phyloP scores from a whole-genome alignment of 1,284 basidiomycete species.

The Coniferiporia weirii region DNA sequence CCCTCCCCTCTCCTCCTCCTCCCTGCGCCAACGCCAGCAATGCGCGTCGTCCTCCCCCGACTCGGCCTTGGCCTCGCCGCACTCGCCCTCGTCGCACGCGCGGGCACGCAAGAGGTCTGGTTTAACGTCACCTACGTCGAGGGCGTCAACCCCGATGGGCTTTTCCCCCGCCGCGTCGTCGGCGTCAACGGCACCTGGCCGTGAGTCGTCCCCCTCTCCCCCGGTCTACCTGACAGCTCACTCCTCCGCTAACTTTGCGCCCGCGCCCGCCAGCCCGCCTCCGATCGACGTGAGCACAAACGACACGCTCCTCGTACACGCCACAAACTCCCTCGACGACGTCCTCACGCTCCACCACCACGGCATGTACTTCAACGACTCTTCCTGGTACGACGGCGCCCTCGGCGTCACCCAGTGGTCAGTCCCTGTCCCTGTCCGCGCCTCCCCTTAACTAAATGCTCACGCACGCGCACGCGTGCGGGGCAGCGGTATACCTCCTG shows the following conservation, averaged over 20 bases:
- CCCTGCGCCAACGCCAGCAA: neutral
- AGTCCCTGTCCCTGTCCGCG: slow-evolving; percentile 14
- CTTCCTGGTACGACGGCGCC: slow-evolving; percentile 87
- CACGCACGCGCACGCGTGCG: neutral
- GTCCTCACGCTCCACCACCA: slow-evolving; percentile 76
- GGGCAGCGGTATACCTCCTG: slow-evolving; percentile 75
- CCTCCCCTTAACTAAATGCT: too few species aligned
- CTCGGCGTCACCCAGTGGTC: slow-evolving; percentile 79
- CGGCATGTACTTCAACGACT: slow-evolving; percentile 89
- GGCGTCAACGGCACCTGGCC: slow-evolving; percentile 92
- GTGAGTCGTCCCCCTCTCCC: too few species aligned
- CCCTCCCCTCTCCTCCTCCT: too few species aligned
- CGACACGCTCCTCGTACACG: slow-evolving; percentile 75
- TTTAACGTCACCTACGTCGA: slow-evolving; percentile 79
- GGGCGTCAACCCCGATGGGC: slow-evolving; percentile 71
- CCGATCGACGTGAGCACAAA: slow-evolving; percentile 67
- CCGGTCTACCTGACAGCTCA: too few species aligned
- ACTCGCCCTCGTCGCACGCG: slow-evolving; percentile 31
- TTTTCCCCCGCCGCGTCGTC: slow-evolving; percentile 68
- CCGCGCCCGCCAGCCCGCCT: slow-evolving; percentile 64
- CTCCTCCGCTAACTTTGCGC: too few species aligned
- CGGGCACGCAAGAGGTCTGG: slow-evolving; percentile 64
- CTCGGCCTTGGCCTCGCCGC: neutral
- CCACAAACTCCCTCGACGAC: slow-evolving; percentile 62
- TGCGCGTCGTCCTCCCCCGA: neutral